Base-by-base conservation (phyloP, 2,329 filamentous ascomycete species). In the Ophiostoma himal-ulmi region DNA sequence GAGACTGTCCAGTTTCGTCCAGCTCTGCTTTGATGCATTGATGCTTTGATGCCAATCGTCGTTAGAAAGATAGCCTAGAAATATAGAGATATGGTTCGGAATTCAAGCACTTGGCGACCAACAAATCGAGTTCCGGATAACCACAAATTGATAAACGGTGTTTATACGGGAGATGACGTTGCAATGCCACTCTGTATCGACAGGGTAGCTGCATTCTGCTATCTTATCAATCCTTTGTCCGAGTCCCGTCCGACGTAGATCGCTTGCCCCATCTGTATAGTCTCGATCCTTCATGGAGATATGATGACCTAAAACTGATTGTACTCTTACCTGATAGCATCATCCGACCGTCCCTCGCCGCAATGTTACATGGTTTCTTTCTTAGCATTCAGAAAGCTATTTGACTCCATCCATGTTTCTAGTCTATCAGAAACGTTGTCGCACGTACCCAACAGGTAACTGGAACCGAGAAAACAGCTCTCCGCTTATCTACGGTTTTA, bases 141-240 rank as follows among this genome's bases (percentile, higher is more conserved):
- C 52, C 2, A 11, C 4, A 48, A n/a, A 20, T 5, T 48, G 17
- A 30, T 30, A 30, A n/a, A 48, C 44, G 44, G 44, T 7, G 11
- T 17, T 48, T 17, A 48, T 17, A 48, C 14, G 17, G n/a, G n/a
- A 48, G 37, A 1, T 48, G 5, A 48, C 17, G 44, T 48, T 7
- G 44, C 17, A 48, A 1, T 39, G 8, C 5, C 44, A 34, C 11
- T 17, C 57, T 62, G 1, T 30, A 22, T 22, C 13, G 57, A 14
- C 57, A 62, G 17, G 17, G 44, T 48, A 48, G 44, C 44, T 17
- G 44, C 22, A 22, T 30, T 34, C 13, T 62, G 13, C 57, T 62
- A 62, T 62, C 57, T 62, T 62, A 62, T 62, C 57, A 22, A 14
- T 34, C 57, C 57, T 57, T 62, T 17, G 10, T 62, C 26, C 57